A percentile compares a stretch with the other conserved stretches of the same genome.
phyloP scores from a whole-genome alignment of 2,329 filamentous ascomycete genomes.

The Colletotrichum sidae region DNA sequence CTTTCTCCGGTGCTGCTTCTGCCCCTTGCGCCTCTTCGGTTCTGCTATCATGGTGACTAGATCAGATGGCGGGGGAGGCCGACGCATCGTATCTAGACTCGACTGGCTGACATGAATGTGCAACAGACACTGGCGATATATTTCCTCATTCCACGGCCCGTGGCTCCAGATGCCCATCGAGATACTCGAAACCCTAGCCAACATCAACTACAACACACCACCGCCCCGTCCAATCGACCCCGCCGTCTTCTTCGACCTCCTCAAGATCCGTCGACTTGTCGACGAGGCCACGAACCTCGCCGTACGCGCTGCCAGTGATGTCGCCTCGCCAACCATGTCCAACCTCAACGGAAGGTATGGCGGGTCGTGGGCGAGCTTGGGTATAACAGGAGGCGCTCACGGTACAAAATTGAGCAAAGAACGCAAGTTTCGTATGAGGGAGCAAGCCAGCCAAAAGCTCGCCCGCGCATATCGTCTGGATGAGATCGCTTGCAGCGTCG shows the following conservation, averaged over 20 bases:
- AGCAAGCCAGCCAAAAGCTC: conserved; percentile 83
- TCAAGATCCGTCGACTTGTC: conserved; percentile 83
- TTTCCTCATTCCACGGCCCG: conserved; percentile 84
- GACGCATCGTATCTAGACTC: background rate
- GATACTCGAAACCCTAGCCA: conserved; percentile 81
- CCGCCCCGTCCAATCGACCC: conserved; percentile 83
- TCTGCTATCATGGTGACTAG: background rate
- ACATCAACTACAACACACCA: conserved; percentile 82
- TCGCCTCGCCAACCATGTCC: conserved; percentile 73
- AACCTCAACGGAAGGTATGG: conserved; percentile 59
- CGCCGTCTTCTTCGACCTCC: conserved; percentile 83
- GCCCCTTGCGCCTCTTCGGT: conserved; percentile 6
- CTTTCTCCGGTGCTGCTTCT: conserved; percentile 13
- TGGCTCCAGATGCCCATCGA: conserved; percentile 86
- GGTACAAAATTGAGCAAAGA: conserved; percentile 79
- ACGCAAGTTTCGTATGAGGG: conserved; percentile 81
- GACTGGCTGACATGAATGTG: conserved; percentile 36
- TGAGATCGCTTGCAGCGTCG: conserved; percentile 85
- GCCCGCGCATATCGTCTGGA: conserved; percentile 83
- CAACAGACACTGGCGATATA: conserved; percentile 83
- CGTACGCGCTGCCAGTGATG: conserved; percentile 80
- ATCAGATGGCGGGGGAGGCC: background rate
- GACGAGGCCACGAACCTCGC: conserved; percentile 84
- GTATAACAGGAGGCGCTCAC: conserved; percentile 66
- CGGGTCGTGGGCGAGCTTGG: conserved; percentile 58